Evolutionary conservation across 2,329 filamentous ascomycete species (phyloP), one percentile per base, ranked within the genome.

Genomic region (Cylindrodendrum hubeiense): DNA sequence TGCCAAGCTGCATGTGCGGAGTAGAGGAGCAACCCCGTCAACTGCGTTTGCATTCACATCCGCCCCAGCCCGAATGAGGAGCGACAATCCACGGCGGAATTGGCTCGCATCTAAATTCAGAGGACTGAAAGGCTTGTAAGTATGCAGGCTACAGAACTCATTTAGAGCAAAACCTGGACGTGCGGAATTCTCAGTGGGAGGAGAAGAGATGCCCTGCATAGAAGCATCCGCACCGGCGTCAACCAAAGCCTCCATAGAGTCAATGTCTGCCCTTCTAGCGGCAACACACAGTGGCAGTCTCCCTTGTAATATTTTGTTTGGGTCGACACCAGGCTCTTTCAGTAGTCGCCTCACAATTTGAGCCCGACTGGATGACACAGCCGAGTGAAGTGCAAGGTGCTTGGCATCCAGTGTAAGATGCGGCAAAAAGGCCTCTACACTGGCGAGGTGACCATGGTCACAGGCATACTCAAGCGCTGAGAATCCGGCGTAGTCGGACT

Each of bases 311-410:
- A 9, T 24, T 19, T 17, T n/a, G 28, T 59, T 54, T 5, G 55
- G 41, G 28, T 64, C 39, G 26, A 60, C 49, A 8, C 34, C 55
- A 10, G 54, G 24, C 24, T 59, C 55, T 21, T 44, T 19, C 8
- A 64, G 61, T 10, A 64, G 8, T 15, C 43, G 61, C 41, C 21
- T 43, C 15, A 50, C 55, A 24, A 64, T 43, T 13, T 13, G 37
- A 22, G 54, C 9, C 12, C 49, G 54, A 7, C 15, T 22, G 8
- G 4, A 43, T 21, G 19, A 6, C 15, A 33, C 33, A 4, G 60
- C 54, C 47, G 28, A 54, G 49, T 39, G 15, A 21, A 64, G 49
- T 3, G 54, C 49, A 2, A 24, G 17, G 10, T 54, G 22, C 5
- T 63, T 59, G 2, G 28, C 17, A 28, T 39, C 41, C 21, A 6